Conservation (phyloP, 768 basidiomycete species). For the Phaeolepiota aurea region DNA sequence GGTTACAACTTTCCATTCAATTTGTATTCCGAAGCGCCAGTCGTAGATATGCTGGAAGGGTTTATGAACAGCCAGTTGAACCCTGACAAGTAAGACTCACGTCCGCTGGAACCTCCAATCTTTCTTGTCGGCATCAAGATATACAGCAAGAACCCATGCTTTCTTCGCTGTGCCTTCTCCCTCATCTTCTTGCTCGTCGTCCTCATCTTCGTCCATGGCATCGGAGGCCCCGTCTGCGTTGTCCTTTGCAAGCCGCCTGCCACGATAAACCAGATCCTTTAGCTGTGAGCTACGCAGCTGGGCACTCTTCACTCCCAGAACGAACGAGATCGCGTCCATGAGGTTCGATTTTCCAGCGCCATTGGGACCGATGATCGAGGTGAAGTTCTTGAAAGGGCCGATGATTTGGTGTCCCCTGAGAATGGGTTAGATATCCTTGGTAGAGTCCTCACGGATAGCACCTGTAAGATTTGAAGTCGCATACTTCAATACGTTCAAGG, state of each 20-base stretch:
- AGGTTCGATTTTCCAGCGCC: conserved; percentile 98
- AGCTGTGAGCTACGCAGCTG: conserved; percentile 90
- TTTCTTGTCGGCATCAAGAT: conserved; percentile 64
- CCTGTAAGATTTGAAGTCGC: conserved; percentile 97
- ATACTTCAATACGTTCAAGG: conserved; percentile 78
- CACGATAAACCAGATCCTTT: conserved; percentile 94
- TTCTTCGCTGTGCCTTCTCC: conserved; percentile 84
- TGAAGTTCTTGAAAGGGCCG: conserved; percentile 89
- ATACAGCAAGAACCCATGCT: conserved; percentile 95
- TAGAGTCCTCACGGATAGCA: conserved; percentile 13
- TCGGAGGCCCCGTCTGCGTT: conserved; percentile 34
- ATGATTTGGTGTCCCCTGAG: conserved; percentile 73
- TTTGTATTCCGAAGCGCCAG: conserved; percentile 86
- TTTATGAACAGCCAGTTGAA: not conserved
- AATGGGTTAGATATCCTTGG: not conserved
- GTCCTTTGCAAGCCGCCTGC: conserved; percentile 53
- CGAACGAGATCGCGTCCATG: conserved; percentile 99
- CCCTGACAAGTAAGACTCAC: conserved; percentile 41
- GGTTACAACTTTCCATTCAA: conserved; percentile 77
- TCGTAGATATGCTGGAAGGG: conserved; percentile 71
- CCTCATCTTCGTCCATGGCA: conserved; percentile 38
- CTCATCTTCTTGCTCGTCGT: conserved; percentile 41
- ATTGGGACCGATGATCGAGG: conserved; percentile 96
- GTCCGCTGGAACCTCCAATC: conserved; percentile 91
- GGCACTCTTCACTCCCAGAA: conserved; percentile 91